Conservation (phyloP, 2,329 filamentous ascomycete genomes). For the Bimuria novae-zelandiae region DNA sequence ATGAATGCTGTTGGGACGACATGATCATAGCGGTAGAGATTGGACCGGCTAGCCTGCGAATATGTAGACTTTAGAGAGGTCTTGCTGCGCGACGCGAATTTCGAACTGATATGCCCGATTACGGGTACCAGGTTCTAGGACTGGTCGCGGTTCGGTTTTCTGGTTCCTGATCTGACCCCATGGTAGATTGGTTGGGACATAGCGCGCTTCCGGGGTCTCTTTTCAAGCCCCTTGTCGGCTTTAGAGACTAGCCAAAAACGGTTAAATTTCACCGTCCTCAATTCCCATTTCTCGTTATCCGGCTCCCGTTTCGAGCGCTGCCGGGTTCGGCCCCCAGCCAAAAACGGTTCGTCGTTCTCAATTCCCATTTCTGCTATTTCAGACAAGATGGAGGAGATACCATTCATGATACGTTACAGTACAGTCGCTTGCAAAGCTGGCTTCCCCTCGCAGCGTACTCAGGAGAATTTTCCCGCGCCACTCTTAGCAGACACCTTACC, state of each 20-base stretch:
- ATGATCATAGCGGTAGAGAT: background rate
- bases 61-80: too few species aligned
- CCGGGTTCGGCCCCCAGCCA: background rate
- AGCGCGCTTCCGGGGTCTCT: background rate
- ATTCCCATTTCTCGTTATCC: background rate
- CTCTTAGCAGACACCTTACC: background rate
- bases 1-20: background rate
- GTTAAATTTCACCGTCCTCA: background rate
- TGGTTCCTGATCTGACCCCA: conserved; percentile 3
- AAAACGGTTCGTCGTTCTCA: background rate
- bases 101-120: too few species aligned
- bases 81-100: too few species aligned
- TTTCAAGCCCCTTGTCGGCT: background rate
- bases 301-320: background rate
- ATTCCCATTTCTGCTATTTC: background rate
- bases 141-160: background rate
- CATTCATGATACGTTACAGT: background rate
- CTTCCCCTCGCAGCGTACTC: background rate
- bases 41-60: too few species aligned
- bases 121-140: too few species aligned
- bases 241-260: background rate
- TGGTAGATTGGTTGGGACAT: background rate
- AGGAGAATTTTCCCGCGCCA: background rate
- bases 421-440: conserved; percentile 3
- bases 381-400: background rate